Base-by-base conservation (phyloP, 2,329 filamentous ascomycete genomes). In the Tolypocladium pustulatum region DNA sequence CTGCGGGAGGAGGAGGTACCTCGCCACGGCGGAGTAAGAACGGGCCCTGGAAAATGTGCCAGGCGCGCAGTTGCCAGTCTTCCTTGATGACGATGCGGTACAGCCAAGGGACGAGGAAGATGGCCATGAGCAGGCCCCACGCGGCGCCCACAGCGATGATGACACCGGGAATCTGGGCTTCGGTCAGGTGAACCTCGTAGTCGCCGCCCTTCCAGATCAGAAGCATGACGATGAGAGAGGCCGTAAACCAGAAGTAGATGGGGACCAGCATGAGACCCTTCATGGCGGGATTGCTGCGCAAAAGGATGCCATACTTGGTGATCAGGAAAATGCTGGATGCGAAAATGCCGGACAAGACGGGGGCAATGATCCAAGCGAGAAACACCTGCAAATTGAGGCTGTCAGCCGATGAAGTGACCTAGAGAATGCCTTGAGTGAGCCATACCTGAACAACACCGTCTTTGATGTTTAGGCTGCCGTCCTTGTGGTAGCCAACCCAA, bases 361-460 rank as follows among this genome's bases (percentile, higher is more conserved):
- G 83, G 2, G 83, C 82, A 61, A 85, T 82, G 62, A 80, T 76
- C 82, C 83, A 84, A 13, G 81, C 82, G 20, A 84, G 77, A 63
- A 84, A 82, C 27, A 86, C 81, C n/a, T n/a, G n/a, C n/a, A n/a
- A n/a, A n/a, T n/a, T n/a, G n/a, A n/a, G n/a, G n/a, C n/a, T n/a
- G n/a, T n/a, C n/a, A n/a, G n/a, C n/a, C n/a, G n/a, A n/a, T n/a
- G n/a, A n/a, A n/a, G n/a, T n/a, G n/a, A n/a, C n/a, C n/a, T n/a
- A n/a, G n/a, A n/a, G n/a, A n/a, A n/a, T n/a, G n/a, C n/a, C n/a
- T n/a, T n/a, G n/a, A n/a, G n/a, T n/a, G n/a, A n/a, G n/a, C n/a
- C n/a, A n/a, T n/a, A n/a, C n/a, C 61, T 83, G 81, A 41, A 80
- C 78, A 8, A 85, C 83, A 61, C 83, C 80, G 12, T 70, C 65